Conservation (phyloP, 164 flowering plant genomes). For the Warburgia ugandensis region DNA sequence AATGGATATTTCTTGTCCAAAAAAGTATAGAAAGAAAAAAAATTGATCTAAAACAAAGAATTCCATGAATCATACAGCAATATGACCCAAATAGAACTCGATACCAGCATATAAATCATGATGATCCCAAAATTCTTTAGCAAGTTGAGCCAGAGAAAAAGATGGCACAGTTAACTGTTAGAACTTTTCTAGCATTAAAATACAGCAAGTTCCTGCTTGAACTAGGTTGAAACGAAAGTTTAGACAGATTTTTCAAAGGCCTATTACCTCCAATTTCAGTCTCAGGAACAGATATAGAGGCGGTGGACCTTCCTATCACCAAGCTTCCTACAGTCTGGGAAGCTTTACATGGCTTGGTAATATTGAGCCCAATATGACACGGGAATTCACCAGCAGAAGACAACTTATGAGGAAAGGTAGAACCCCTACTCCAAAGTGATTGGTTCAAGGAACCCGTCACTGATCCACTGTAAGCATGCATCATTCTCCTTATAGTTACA, state of each 20-base stretch:
- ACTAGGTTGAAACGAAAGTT: not conserved
- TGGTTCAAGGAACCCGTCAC: conserved; percentile 48
- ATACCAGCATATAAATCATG: not conserved
- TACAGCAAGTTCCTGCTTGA: not conserved
- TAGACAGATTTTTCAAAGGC: no score
- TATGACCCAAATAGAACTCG: no score
- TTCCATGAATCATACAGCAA: no score
- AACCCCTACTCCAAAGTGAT: conserved; percentile 26
- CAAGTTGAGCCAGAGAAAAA: not conserved
- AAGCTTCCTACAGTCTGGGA: conserved; percentile 35
- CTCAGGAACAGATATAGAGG: conserved; percentile 41
- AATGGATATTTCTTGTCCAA: no score
- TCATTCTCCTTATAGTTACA: no score
- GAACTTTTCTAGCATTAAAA: not conserved
- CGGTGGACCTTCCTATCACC: conserved; percentile 41
- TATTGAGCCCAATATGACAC: conserved; percentile 20
- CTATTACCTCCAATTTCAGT: conserved; percentile 45
- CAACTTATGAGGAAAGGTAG: conserved; percentile 18
- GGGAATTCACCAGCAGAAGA: conserved; percentile 14
- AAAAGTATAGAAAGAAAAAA: no score
- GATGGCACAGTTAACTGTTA: not conserved
- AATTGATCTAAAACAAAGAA: no score
- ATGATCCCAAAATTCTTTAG: not conserved
- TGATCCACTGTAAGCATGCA: conserved; percentile 51
- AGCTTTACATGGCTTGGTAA: conserved; percentile 25